Evolutionary conservation across 352 stramenopile genomes (phyloP).

Genomic region (Pythium periplocum): DNA sequence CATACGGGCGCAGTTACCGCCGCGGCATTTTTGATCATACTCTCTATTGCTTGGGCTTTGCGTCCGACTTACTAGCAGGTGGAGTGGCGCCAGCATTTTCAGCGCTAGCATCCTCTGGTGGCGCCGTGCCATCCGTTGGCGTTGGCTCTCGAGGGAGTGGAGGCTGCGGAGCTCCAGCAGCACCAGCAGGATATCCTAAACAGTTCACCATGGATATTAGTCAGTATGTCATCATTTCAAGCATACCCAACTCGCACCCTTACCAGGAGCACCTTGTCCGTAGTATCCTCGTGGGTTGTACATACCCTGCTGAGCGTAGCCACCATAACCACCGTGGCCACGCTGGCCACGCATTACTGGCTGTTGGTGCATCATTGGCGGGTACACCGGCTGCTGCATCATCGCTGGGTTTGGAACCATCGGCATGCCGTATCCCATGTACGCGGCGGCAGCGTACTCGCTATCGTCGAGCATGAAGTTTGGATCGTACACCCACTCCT

Average conservation of each 20-base stretch:
- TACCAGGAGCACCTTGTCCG: constrained; percentile 23
- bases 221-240: background rate
- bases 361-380: constrained; percentile 65
- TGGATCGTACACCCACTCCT: constrained; percentile 77
- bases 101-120: background rate
- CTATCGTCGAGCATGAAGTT: constrained; percentile 35
- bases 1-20: too few species aligned
- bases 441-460: constrained; percentile 45
- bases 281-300: constrained; percentile 65
- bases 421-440: constrained; percentile 64
- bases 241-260: constrained; percentile 5
- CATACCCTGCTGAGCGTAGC: constrained; percentile 38
- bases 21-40: too few species aligned
- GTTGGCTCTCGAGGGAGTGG: constrained; percentile 17
- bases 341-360: constrained; percentile 44
- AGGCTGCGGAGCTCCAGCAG: constrained; percentile 10
- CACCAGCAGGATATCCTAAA: constrained; percentile 2
- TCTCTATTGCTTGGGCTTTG: too few species aligned
- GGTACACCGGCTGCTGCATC: constrained; percentile 60
- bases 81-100: too few species aligned
- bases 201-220: too few species aligned
- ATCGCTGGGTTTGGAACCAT: constrained; percentile 51
- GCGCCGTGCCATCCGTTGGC: constrained; percentile 3
- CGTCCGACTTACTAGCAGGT: too few species aligned
- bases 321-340: constrained; percentile 9